Evolutionary conservation across 2,329 filamentous ascomycete genomes (phyloP).

Genomic region (Sclerotinia spermophila): DNA sequence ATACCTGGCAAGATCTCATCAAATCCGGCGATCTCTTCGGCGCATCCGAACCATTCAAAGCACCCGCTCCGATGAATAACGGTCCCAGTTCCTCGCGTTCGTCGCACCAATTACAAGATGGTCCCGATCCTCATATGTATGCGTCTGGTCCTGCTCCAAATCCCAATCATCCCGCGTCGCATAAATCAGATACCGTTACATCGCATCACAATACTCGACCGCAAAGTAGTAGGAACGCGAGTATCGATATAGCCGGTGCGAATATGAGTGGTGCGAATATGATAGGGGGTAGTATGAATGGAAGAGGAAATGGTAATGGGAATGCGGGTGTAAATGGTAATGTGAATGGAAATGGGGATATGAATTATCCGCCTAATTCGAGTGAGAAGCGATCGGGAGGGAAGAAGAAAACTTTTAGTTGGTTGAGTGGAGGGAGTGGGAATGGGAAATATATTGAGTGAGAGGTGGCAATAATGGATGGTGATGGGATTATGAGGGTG

Average conservation of each 20-base stretch:
- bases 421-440: conserved; percentile 15
- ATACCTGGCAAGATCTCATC: conserved; percentile 19
- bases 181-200: conserved; percentile 11
- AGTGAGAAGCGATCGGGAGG: conserved; percentile 17
- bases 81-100: conserved; percentile 7
- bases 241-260: conserved; percentile 6
- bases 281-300: conserved; percentile 1
- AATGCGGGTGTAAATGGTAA: not conserved
- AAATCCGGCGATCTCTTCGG: conserved; percentile 18
- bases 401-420: conserved; percentile 19
- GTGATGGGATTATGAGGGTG: not conserved
- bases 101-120: conserved; percentile 6
- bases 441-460: conserved; percentile 18
- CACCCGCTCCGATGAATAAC: not conserved
- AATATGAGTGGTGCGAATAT: conserved; percentile 3
- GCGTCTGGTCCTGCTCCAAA: not conserved
- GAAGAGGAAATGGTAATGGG: conserved; percentile 9
- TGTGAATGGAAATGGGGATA: not conserved
- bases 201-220: not conserved
- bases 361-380: conserved; percentile 16
- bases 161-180: not conserved
- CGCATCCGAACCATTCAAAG: conserved; percentile 16
- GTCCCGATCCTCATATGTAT: conserved; percentile 13
- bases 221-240: conserved; percentile 2
- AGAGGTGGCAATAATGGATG: not conserved